Evolutionary conservation across 768 basidiomycete species (phyloP).

Genomic region (Hygrophorus pudorinus): DNA sequence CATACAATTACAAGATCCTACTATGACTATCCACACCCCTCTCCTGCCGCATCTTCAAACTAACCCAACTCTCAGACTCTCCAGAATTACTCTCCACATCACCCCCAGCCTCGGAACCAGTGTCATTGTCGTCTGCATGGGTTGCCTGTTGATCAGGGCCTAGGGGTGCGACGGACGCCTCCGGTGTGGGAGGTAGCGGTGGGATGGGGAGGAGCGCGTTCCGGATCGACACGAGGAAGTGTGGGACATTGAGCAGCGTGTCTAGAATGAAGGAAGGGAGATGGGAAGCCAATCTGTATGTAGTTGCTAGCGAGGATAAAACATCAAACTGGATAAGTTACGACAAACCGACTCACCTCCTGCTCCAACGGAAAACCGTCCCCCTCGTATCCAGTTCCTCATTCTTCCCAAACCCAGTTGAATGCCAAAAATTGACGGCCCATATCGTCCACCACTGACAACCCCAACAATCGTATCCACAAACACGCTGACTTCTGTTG

Average conservation of each 20-base stretch:
- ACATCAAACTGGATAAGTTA: conserved; percentile 5
- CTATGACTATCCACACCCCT: too few relatives aligned
- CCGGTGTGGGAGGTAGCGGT: conserved; percentile 26
- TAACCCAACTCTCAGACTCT: conserved; percentile 62
- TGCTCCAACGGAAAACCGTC: conserved; percentile 65
- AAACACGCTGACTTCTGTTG: conserved; percentile 47
- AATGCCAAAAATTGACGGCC: conserved; percentile 28
- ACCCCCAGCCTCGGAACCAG: conserved; percentile 52
- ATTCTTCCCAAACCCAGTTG: conserved; percentile 37
- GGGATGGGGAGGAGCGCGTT: conserved; percentile 48
- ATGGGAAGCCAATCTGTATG: conserved; percentile 60
- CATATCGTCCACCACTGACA: conserved; percentile 45
- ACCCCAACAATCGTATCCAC: conserved; percentile 49
- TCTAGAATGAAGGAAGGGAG: conserved; percentile 62
- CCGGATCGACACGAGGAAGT: conserved; percentile 50
- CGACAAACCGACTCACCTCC: conserved; percentile 45
- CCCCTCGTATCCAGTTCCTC: conserved; percentile 52
- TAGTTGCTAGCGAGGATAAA: conserved; percentile 37
- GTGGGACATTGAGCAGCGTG: conserved; percentile 53
- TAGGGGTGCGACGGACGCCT: conserved; percentile 7
- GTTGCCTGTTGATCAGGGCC: background rate
- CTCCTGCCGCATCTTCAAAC: conserved; percentile 29
- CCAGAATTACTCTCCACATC: conserved; percentile 59
- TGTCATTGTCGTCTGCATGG: conserved; percentile 9
- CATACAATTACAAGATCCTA: too few relatives aligned